phyloP scores from a whole-genome alignment of 2,329 filamentous ascomycete genomes.

The Alternaria incomplexa region DNA sequence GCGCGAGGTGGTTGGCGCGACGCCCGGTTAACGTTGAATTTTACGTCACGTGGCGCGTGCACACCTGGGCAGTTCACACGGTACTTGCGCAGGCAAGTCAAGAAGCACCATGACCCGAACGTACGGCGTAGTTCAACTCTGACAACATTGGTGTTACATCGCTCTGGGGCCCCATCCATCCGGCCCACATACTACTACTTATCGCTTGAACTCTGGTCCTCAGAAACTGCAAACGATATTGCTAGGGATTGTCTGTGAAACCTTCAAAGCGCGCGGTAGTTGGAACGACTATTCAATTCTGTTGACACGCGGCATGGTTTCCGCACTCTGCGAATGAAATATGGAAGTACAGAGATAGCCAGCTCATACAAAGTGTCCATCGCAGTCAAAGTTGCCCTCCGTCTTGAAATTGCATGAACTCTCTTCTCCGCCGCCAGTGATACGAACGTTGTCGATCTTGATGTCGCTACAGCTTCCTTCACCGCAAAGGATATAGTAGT shows the following conservation, averaged over 20 bases:
- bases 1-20: background rate
- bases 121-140: background rate
- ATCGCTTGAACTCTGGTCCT: background rate
- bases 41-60: background rate
- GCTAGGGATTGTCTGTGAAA: background rate
- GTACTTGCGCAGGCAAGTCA: background rate
- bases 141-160: background rate
- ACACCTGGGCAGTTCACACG: background rate
- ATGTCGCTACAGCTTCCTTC: conserved; percentile 58
- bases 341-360: background rate
- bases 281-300: background rate
- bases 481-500: conserved; percentile 63
- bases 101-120: background rate
- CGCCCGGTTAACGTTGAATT: background rate
- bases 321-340: background rate
- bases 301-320: background rate
- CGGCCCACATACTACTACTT: background rate
- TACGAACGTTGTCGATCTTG: conserved; percentile 55
- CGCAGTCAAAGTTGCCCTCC: conserved; percentile 34
- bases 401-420: conserved; percentile 38
- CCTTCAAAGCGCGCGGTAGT: background rate
- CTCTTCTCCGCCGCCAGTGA: conserved; percentile 46
- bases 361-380: conserved; percentile 18
- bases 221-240: background rate
- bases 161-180: background rate